These are phyloP conservation scores for Fusarium sp. DNA, from an alignment of 2,329 filamentous ascomycete species.

Conservation along the genomic window DNA sequence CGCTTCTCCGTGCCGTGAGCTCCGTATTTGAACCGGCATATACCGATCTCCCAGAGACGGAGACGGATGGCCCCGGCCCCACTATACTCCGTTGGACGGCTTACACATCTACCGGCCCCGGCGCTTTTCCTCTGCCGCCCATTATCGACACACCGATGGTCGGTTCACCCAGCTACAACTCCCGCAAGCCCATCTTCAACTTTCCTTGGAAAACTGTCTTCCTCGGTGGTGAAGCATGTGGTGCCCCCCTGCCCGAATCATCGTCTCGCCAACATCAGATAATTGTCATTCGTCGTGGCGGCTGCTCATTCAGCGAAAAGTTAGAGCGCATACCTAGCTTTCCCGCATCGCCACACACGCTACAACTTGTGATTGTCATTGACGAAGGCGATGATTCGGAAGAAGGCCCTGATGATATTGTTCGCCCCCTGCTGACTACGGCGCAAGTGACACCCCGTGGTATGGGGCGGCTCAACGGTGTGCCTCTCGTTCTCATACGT, in stretches of 20 bases:
- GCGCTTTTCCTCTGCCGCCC: constrained; percentile 76
- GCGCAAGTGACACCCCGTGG: constrained; percentile 77
- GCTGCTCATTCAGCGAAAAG: constrained; percentile 86
- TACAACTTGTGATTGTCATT: constrained; percentile 87
- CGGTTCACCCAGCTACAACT: constrained; percentile 54
- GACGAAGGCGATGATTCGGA: constrained; percentile 55
- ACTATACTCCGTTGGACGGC: constrained; percentile 62
- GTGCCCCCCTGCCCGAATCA: constrained; percentile 61
- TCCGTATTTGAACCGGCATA: constrained; percentile 54
- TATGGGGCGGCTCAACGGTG: constrained; percentile 73
- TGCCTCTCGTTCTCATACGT: constrained; percentile 85
- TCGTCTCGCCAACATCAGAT: constrained; percentile 72
- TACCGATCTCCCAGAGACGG: constrained; percentile 44
- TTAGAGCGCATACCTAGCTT: constrained; percentile 85
- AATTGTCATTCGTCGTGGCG: constrained; percentile 82
- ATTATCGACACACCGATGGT: constrained; percentile 64
- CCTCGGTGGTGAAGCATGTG: constrained; percentile 75
- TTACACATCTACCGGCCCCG: constrained; percentile 62
- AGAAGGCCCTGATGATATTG: constrained; percentile 42
- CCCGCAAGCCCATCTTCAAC: constrained; percentile 49
- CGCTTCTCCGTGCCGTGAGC: constrained; percentile 57
- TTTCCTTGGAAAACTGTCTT: constrained; percentile 77
- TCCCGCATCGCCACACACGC: constrained; percentile 64
- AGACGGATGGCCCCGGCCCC: constrained; percentile 43
- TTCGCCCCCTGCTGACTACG: constrained; percentile 77